Base-by-base conservation (phyloP, 2,329 filamentous ascomycete species). In the Cordyceps fumosorosea region DNA sequence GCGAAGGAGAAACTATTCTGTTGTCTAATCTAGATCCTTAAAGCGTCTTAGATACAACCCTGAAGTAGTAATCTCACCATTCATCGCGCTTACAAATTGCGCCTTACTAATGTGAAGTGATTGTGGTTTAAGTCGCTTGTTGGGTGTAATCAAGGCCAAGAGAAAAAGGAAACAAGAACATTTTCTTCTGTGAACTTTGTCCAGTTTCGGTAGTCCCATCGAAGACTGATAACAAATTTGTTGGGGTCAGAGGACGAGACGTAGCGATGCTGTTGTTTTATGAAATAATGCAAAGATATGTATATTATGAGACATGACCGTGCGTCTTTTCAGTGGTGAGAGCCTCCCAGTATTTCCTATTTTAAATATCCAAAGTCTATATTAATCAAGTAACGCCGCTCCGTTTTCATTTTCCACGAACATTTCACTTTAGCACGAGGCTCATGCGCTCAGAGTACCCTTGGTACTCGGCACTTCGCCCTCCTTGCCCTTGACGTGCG, bases 401-500 rank as follows among this genome's bases (percentile, higher is more conserved):
- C 14, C 20, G 2, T 40, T 40, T 50, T 6, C 10, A 18, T 50
- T 40, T n/a, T 20, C 40, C 32, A 24, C 45, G 24, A 47, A 26
- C 47, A 24, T 12, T 18, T 10, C 29, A 47, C 29, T 11, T 18
- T 20, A 42, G 18, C 29, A 42, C 10, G 1, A 12, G 3, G 8
- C 6, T 68, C 75, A 87, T 18, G 84, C 83, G 70, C 80, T 86
- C 75, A 97, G 75, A 40, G 96, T 96, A 12, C 93, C 93, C 84
- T 98, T 98, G 10, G 93, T 98, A 78, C 93, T 97, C 59, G 93
- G 90, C 29, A 98, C 87, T 81, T 99, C 95, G 3, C 91, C 92
- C 76, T 96, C 92, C 73, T 89, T 88, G 12, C 91, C 91, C 48
- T 85, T 84, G 37, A 93, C 86, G 68, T 86, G 83, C 56, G 84